A percentile compares a stretch with the other conserved stretches of the same genome.
Conservation (phyloP, 1,284 basidiomycete species). For the Boletus albobrunnescens region DNA sequence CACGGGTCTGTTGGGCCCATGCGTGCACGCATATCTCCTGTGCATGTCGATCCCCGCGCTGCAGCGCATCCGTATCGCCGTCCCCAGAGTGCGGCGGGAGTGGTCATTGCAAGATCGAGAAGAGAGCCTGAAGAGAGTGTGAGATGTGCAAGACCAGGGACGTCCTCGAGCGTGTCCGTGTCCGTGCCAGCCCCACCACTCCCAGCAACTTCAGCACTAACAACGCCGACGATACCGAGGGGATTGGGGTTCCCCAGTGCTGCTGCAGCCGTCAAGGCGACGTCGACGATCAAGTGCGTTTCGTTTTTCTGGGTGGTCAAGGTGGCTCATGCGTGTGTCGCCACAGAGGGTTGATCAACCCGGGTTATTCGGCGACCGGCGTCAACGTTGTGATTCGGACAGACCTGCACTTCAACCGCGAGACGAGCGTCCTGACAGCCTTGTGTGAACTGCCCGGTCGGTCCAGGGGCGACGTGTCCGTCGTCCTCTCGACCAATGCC, state of each 20-base stretch:
- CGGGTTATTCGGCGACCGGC: slow-evolving; percentile 17
- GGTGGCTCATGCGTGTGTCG: slow-evolving; percentile 11
- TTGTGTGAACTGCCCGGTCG: slow-evolving; percentile 65
- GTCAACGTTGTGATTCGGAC: slow-evolving; percentile 39
- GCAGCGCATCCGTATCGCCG: slow-evolving; percentile 33
- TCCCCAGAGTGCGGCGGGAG: slow-evolving; percentile 31
- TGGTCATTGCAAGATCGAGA: slow-evolving; percentile 22
- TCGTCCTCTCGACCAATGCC: slow-evolving; percentile 51
- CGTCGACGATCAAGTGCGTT: slow-evolving; percentile 23
- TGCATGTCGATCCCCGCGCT: slow-evolving; percentile 24
- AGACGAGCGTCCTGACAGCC: slow-evolving; percentile 46
- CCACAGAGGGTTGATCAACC: slow-evolving; percentile 20
- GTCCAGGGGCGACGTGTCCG: slow-evolving; percentile 46
- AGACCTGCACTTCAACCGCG: slow-evolving; percentile 51
- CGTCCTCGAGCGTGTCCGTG: slow-evolving; percentile 8
- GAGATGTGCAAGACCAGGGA: slow-evolving; percentile 24
- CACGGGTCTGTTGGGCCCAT: slow-evolving; percentile 21
- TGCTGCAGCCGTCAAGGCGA: slow-evolving; percentile 3
- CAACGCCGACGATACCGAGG: slow-evolving; percentile 3
- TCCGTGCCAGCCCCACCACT: slow-evolving; percentile 8
- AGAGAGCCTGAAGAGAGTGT: slow-evolving; percentile 30
- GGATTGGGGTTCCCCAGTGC: not conserved
- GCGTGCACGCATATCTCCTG: slow-evolving; percentile 26
- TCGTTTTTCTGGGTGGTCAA: not conserved
- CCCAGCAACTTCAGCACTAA: too few relatives aligned